phyloP scores from a whole-genome alignment of 768 basidiomycete genomes.

The Vishniacozyma victoriae region DNA sequence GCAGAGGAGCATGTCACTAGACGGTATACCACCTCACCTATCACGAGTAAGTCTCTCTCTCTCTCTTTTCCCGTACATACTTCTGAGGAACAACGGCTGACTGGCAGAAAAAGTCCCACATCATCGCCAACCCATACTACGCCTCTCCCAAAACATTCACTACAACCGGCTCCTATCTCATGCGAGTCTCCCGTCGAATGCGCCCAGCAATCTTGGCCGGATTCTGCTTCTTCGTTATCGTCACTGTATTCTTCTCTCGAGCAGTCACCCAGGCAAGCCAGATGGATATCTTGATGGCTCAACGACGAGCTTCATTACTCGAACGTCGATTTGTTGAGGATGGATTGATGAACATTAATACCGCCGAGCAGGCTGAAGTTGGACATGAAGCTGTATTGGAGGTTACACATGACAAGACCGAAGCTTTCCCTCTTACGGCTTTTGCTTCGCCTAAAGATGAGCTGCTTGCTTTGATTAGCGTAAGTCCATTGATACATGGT shows the following conservation, averaged over 20 bases:
- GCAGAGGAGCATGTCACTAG: not conserved
- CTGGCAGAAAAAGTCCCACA: slow-evolving; percentile 9
- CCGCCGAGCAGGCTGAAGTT: not conserved
- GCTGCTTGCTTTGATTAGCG: slow-evolving; percentile 34
- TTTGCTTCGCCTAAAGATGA: too few species aligned
- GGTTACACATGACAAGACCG: slow-evolving; percentile 12
- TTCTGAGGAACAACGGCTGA: too few species aligned
- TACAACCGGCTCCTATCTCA: slow-evolving; percentile 29
- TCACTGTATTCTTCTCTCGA: slow-evolving; percentile 19
- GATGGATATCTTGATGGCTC: slow-evolving; percentile 11
- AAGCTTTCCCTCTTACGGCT: too few species aligned
- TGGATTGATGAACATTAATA: slow-evolving; percentile 6
- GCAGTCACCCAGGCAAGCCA: slow-evolving; percentile 11
- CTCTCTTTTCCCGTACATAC: too few species aligned
- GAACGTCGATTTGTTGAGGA: slow-evolving; percentile 6
- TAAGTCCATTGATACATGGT: slow-evolving; percentile 7
- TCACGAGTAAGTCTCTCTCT: too few species aligned
- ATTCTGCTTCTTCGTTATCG: slow-evolving; percentile 26
- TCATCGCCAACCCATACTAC: slow-evolving; percentile 17
- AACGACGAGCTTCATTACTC: slow-evolving; percentile 6
- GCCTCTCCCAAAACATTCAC: slow-evolving; percentile 17
- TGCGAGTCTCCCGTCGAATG: slow-evolving; percentile 39
- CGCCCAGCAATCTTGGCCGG: slow-evolving; percentile 27
- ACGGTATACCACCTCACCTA: not conserved
- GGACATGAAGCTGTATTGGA: not conserved